Conservation (phyloP, 208 protist species). For the Trypanosomatidae sp. region DNA sequence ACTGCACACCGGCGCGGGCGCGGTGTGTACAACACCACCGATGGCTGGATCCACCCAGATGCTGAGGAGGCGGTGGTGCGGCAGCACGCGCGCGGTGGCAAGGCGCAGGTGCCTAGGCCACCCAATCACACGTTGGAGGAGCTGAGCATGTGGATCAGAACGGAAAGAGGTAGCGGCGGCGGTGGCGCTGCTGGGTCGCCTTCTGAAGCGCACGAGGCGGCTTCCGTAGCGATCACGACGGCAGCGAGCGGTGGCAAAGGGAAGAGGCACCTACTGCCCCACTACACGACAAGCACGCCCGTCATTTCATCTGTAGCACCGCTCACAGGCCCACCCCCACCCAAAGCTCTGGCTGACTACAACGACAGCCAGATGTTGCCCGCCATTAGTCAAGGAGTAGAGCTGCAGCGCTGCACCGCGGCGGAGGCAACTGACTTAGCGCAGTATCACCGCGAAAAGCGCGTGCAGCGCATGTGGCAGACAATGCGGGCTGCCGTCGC, state of each 20-base stretch:
- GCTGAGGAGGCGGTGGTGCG: constrained; percentile 20
- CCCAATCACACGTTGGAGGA: constrained; percentile 54
- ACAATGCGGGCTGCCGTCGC: neutral
- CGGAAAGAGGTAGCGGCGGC: neutral
- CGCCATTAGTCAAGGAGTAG: constrained; percentile 4
- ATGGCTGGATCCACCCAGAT: constrained; percentile 29
- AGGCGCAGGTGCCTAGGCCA: constrained; percentile 48
- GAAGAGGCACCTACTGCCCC: constrained; percentile 2
- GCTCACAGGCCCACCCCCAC: constrained; percentile 1
- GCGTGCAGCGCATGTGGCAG: constrained; percentile 7
- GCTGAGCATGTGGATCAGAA: constrained; percentile 43
- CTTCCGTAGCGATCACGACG: neutral
- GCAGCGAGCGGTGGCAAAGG: neutral
- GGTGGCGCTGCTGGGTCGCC: neutral
- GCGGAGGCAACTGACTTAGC: constrained; percentile 20
- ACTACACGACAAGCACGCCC: neutral
- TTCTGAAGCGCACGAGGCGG: neutral
- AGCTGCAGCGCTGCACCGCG: constrained; percentile 10
- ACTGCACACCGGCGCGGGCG: constrained; percentile 21
- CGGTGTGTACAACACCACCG: constrained; percentile 31
- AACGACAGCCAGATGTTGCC: constrained; percentile 12
- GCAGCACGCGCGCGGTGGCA: constrained; percentile 21
- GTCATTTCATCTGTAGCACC: neutral
- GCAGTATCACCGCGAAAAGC: constrained; percentile 22
- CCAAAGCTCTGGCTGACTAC: constrained; percentile 13